Conservation (phyloP, 805 yeast genomes). For the Zygoascus flipseniorum region DNA sequence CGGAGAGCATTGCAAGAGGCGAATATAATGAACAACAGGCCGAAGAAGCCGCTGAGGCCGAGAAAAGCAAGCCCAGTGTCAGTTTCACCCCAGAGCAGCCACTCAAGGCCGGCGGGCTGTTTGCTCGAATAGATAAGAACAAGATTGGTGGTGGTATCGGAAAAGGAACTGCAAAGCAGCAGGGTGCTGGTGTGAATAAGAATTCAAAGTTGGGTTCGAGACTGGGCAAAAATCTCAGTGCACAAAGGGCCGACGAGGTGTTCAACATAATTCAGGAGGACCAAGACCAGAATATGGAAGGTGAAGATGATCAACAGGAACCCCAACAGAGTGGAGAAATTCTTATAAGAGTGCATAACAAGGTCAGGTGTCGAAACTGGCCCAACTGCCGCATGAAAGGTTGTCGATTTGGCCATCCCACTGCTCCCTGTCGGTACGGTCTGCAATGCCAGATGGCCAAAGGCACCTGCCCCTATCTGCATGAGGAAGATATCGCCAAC, state of each 20-base stretch:
- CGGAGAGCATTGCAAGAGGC: slow-evolving; percentile 4
- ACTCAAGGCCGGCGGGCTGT: background rate
- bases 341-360: slow-evolving; percentile 1
- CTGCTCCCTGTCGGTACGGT: slow-evolving; percentile 60
- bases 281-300: background rate
- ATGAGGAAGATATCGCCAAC: slow-evolving; percentile 48
- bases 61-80: background rate
- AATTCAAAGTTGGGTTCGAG: background rate
- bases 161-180: background rate
- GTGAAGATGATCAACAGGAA: background rate
- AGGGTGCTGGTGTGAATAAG: background rate
- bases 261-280: background rate
- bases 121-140: background rate
- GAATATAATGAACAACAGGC: background rate
- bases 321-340: background rate
- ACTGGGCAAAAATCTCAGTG: slow-evolving; percentile 1
- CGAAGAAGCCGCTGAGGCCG: background rate
- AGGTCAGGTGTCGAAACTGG: slow-evolving; percentile 27
- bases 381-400: slow-evolving; percentile 28
- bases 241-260: background rate
- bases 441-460: slow-evolving; percentile 73
- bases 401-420: slow-evolving; percentile 75
- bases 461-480: slow-evolving; percentile 76
- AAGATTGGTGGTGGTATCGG: slow-evolving; percentile 1
- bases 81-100: background rate